A percentile compares a stretch with the other conserved stretches of the same genome.
phyloP scores from a whole-genome alignment of 2,329 filamentous ascomycete species.

The Aureobasidium sp. region DNA sequence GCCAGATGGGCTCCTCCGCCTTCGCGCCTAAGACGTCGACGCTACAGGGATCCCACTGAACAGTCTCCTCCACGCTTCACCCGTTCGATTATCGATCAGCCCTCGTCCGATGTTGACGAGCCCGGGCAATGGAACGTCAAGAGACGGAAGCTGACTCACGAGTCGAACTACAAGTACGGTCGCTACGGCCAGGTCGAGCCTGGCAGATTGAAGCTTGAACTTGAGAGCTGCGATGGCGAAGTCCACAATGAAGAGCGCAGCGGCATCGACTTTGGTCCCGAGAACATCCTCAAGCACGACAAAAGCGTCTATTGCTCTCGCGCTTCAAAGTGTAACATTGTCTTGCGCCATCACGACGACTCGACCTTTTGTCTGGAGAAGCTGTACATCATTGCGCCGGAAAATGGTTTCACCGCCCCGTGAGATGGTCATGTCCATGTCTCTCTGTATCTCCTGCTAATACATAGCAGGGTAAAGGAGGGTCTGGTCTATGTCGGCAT shows the following conservation, averaged over 20 bases:
- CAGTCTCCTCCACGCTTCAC: conserved; percentile 7
- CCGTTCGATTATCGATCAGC: conserved; percentile 11
- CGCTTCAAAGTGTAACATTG: conserved; percentile 77
- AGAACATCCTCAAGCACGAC: conserved; percentile 80
- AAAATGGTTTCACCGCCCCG: conserved; percentile 76
- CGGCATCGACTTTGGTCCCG: conserved; percentile 55
- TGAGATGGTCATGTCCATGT: conserved; percentile 45
- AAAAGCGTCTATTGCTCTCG: conserved; percentile 84
- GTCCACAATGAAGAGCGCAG: conserved; percentile 46
- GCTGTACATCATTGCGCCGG: conserved; percentile 79
- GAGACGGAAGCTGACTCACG: conserved; percentile 35
- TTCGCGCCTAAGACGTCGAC: conserved; percentile 7
- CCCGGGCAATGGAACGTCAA: conserved; percentile 22
- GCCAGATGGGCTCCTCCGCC: conserved; percentile 16
- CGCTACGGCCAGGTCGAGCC: conserved; percentile 81
- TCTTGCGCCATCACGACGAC: conserved; percentile 72
- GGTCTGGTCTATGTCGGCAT: conserved; percentile 90
- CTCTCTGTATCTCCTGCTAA: conserved; percentile 26
- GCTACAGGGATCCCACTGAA: conserved; percentile 11
- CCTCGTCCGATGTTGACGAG: conserved; percentile 18
- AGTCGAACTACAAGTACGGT: conserved; percentile 62
- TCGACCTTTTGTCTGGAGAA: conserved; percentile 79
- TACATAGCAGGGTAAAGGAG: conserved; percentile 63
- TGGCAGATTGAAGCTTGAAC: conserved; percentile 75
- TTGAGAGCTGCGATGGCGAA: conserved; percentile 83